Percentiles rank a stretch among this genome's conserved stretches.
Evolutionary conservation across 2,329 filamentous ascomycete genomes (phyloP).

Genomic region (Cordyceps cateniannulata): DNA sequence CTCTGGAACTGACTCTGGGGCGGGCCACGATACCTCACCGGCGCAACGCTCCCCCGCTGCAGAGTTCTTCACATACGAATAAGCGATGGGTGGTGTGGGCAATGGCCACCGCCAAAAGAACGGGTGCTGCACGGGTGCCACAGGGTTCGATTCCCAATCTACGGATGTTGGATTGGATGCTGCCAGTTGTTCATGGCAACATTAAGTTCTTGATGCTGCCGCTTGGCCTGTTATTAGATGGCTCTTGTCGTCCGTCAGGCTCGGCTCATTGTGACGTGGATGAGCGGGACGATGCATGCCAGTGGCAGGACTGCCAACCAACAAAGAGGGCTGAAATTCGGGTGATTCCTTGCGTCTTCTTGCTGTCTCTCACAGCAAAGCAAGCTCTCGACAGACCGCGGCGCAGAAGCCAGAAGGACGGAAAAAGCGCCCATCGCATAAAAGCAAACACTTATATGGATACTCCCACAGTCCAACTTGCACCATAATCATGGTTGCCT

Average conservation of each 20-base stretch:
- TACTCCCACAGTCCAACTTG: no score
- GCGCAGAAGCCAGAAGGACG: neutral
- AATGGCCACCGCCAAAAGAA: neutral
- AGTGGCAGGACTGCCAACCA: neutral
- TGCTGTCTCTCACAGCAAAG: neutral
- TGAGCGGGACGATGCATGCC: neutral
- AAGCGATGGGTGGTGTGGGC: neutral
- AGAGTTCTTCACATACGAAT: neutral
- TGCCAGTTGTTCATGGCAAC: neutral
- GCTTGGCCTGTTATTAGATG: neutral
- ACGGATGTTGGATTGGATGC: no score
- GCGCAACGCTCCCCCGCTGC: neutral
- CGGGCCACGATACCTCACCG: neutral
- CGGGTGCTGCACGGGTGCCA: neutral
- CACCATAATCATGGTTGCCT: neutral
- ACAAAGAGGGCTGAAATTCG: neutral
- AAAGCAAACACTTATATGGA: no score
- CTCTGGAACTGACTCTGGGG: neutral
- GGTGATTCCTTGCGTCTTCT: neutral
- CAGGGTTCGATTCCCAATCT: neutral
- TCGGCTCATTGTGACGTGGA: neutral
- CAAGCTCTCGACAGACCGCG: neutral
- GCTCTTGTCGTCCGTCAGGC: neutral
- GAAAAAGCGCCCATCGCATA: neutral
- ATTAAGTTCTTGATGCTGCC: neutral